Evolutionary conservation across 352 stramenopile genomes (phyloP), one percentile per base, ranked within the genome.

Genomic region (Pythium sukuiense): DNA sequence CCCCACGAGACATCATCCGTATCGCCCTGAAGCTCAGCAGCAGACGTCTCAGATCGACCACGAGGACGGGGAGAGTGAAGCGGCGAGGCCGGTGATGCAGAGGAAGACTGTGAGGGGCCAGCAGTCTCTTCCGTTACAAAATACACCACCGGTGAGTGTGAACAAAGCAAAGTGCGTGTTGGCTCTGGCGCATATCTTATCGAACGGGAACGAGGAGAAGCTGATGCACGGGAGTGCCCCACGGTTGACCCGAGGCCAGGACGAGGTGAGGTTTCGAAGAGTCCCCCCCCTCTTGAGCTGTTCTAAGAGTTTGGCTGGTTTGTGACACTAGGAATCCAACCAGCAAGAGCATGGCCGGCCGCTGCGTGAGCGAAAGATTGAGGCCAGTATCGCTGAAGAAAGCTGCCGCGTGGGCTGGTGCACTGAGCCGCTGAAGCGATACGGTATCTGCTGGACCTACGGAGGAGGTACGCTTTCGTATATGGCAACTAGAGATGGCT

Each of bases 371-470:
- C 3, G 14, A n/a, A 35, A 59, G 30, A 59, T 16, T 16, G 27
- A 20, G 20, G 32, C 8, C 16, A 29, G n/a, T 16, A 24, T 24
- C 20, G 20, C 20, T 24, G 20, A 29, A 13, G 11, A 14, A 16
- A 65, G 56, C 39, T 88, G 79, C 35, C 77, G 73, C 48, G 76
- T 85, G 53, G 68, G 55, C 27, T 88, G 79, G 79, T 88, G 77
- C 48, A 68, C 65, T n/a, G 57, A 74, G 5, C 39, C 59, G 48
- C 73, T 71, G n/a, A 74, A 80, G 56, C 77, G 73, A 55, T 72
- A 75, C 55, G 79, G 79, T 9, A 62, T 88, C 26, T 88, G 79
- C 45, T 88, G 76, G 77, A 74, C 67, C 4, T 77, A 86, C 49
- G 77, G 79, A 16, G 79, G 79, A 29, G 76, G 79, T 85, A 64